Base-by-base conservation (phyloP, 371 early-diverging fungal genomes). In the Rhizopus delemar region DNA sequence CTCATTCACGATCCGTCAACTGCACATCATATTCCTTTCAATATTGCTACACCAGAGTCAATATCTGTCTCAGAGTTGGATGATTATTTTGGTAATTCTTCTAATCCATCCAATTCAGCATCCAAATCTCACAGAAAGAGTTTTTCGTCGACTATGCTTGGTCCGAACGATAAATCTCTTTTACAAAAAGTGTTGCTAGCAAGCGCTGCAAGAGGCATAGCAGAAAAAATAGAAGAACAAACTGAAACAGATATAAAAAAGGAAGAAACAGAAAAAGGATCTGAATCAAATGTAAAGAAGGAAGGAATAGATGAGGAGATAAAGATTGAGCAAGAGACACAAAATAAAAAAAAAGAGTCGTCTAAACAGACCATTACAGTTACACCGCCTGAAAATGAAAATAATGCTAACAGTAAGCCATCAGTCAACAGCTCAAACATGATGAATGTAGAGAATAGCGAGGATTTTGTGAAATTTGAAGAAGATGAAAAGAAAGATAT, bases 381-480 rank as follows among this genome's bases (percentile, higher is more conserved):
- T 22, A 22, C 22, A 22, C 22, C 22, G 22, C 22, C 22, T 15
- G 15, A 45, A 6, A 45, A 45, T 22, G n/a, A 45, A 6, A 46
- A 46, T 3, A 46, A 46, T 16, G n/a, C 9, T 22, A 46, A 13
- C 15, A 22, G 15, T 5, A 46, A 46, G 9, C 9, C n/a, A 32
- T 51, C 34, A 51, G 9, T n/a, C 53, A 12, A 35, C 13, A 56
- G 51, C 38, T 56, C 60, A 5, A 52, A 28, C 2, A 8, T 63
- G 15, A 67, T 61, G 61, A 33, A 63, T 43, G 58, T 65, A 4
- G 53, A 62, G 28, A 73, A 70, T 22, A 70, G 69, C 36, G 77
- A 79, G 15, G 69, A 69, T 16, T 79, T 74, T 69, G 77, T 79
- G 7, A 68, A 69, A 32, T 79, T 79, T 66, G 80, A 79, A 68